Evolutionary conservation across 2,329 filamentous ascomycete species (phyloP).

Genomic region (Aspergillus uvarum): DNA sequence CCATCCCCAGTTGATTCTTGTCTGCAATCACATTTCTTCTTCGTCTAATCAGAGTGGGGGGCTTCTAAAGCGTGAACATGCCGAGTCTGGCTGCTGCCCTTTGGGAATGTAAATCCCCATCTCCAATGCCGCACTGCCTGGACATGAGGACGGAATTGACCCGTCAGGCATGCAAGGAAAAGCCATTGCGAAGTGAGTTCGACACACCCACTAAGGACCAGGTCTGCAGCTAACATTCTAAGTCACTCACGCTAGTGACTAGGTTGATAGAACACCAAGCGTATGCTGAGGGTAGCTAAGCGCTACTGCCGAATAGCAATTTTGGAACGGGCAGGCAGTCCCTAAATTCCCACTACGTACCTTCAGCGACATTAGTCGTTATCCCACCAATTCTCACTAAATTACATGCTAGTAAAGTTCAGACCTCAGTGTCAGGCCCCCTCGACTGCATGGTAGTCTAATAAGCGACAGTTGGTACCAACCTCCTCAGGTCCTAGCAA

Average conservation of each 20-base stretch:
- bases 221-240: slow-evolving; percentile 2
- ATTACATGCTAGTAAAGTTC: background rate
- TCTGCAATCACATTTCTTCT: background rate
- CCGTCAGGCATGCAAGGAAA: background rate
- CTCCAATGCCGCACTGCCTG: background rate
- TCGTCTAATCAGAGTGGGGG: background rate
- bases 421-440: background rate
- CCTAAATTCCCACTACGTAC: background rate
- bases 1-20: background rate
- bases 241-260: background rate
- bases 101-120: background rate
- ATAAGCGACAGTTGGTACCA: background rate
- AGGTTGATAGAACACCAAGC: background rate
- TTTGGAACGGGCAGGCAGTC: background rate
- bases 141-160: background rate
- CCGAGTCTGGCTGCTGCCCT: background rate
- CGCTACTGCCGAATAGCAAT: background rate
- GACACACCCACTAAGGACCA: background rate
- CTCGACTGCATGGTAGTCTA: background rate
- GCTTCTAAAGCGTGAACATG: too few species aligned
- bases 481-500: background rate
- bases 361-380: background rate
- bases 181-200: background rate
- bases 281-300: background rate
- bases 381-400: background rate